These are phyloP conservation scores for Boletus insuetus DNA, from an alignment of 768 basidiomycete genomes.

Conservation along the genomic window DNA sequence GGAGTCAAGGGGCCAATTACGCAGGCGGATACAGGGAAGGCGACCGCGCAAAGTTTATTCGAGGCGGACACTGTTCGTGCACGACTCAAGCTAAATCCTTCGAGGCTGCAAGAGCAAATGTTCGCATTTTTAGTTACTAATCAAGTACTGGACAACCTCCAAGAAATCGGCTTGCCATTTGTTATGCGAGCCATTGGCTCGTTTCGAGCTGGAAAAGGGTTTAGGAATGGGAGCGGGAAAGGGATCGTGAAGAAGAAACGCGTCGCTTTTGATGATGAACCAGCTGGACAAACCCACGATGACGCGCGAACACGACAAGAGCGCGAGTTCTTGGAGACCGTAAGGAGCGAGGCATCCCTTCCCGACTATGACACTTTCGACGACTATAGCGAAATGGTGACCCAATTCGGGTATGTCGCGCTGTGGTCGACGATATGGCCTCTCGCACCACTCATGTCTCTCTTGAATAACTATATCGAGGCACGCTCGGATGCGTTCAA, in stretches of 20 bases:
- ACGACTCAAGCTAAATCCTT: constrained; percentile 59
- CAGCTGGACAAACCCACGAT: constrained; percentile 26
- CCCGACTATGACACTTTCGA: constrained; percentile 79
- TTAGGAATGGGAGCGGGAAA: constrained; percentile 23
- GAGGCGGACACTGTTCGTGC: constrained; percentile 50
- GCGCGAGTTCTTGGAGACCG: constrained; percentile 72
- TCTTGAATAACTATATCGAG: constrained; percentile 92
- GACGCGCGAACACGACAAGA: constrained; percentile 53
- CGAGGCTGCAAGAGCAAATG: constrained; percentile 83
- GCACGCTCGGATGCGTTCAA: constrained; percentile 94
- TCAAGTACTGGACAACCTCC: constrained; percentile 74
- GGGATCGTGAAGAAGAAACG: constrained; percentile 52
- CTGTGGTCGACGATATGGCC: constrained; percentile 97
- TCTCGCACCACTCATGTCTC: constrained; percentile 81
- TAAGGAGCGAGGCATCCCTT: constrained; percentile 72
- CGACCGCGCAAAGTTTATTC: constrained; percentile 38
- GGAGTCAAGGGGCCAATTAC: constrained; percentile 13
- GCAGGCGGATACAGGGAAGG: constrained; percentile 8
- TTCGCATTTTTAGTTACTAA: constrained; percentile 91
- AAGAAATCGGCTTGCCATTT: constrained; percentile 81
- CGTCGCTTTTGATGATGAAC: constrained; percentile 70
- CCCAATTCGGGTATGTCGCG: constrained; percentile 90
- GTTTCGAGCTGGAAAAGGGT: constrained; percentile 45
- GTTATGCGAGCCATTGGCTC: constrained; percentile 57
- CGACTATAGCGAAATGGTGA: constrained; percentile 97